phyloP scores from a whole-genome alignment of 306 rosid species.

The Lagenaria siceraria region DNA sequence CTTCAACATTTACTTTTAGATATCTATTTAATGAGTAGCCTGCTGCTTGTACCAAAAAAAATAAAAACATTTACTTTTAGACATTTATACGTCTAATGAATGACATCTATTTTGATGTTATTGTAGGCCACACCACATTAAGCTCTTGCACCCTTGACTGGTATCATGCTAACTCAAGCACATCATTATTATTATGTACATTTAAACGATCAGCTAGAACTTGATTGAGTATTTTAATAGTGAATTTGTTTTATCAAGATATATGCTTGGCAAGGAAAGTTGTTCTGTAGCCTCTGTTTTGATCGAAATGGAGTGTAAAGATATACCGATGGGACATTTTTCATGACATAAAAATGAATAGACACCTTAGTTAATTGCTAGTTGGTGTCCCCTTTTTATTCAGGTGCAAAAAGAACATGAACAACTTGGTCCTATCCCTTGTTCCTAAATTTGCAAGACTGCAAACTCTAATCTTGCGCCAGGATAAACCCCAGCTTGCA shows the following conservation, averaged over 20 bases:
- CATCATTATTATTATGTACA: background rate
- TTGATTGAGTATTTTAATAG: background rate
- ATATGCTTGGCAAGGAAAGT: background rate
- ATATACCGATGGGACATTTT: background rate
- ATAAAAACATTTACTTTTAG: background rate
- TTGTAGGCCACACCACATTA: background rate
- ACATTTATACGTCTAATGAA: background rate
- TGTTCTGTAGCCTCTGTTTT: background rate
- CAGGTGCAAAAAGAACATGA: constrained; percentile 94
- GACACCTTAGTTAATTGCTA: background rate
- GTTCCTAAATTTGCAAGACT: constrained; percentile 69
- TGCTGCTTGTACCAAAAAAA: background rate
- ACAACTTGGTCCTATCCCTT: constrained; percentile 64
- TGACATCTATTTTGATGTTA: background rate
- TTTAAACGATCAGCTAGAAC: background rate
- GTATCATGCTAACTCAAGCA: background rate
- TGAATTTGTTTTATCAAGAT: background rate
- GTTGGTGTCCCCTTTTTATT: constrained; percentile 7
- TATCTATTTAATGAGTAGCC: background rate
- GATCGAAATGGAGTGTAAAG: background rate
- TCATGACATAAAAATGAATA: background rate
- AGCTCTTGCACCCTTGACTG: background rate
- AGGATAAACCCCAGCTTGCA: constrained; percentile 72
- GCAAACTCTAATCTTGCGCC: constrained; percentile 72
- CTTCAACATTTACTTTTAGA: constrained; percentile 2